These are phyloP conservation scores for Gardenia jasminoides DNA, from an alignment of 257 asterid genomes.

Conservation along the genomic window DNA sequence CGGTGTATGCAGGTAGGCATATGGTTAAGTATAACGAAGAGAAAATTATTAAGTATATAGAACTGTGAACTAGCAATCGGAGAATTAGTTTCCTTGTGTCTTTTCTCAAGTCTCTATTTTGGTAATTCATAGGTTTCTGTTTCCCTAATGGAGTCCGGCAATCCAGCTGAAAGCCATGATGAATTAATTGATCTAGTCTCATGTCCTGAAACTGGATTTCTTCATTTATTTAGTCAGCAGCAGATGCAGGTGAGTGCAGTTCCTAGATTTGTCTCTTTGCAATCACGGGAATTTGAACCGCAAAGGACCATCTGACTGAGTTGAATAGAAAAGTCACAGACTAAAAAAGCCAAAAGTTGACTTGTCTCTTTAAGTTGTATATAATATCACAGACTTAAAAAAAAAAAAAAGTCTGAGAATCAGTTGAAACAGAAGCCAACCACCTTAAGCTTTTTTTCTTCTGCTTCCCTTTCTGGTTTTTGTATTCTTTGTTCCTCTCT, in stretches of 20 bases:
- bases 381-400: no score
- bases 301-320: no score
- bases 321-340: no score
- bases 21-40: not conserved
- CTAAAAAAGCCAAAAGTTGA: no score
- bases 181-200: conserved; percentile 74
- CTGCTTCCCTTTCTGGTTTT: not conserved
- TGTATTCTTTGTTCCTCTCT: no score
- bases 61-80: not conserved
- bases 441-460: not conserved
- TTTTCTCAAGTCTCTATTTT: conserved; percentile 8
- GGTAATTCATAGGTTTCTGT: conserved; percentile 62
- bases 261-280: not conserved
- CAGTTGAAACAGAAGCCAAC: not conserved
- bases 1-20: conserved; percentile 88
- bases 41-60: not conserved
- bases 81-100: not conserved
- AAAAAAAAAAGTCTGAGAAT: no score
- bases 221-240: conserved; percentile 83
- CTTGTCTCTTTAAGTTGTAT: no score
- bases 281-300: not conserved
- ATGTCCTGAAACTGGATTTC: conserved; percentile 66
- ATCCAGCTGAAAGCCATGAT: conserved; percentile 63
- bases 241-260: conserved; percentile 73
- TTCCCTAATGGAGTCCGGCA: conserved; percentile 64